Evolutionary conservation across 2,329 filamentous ascomycete species (phyloP).

Genomic region (Penicillium sp.): DNA sequence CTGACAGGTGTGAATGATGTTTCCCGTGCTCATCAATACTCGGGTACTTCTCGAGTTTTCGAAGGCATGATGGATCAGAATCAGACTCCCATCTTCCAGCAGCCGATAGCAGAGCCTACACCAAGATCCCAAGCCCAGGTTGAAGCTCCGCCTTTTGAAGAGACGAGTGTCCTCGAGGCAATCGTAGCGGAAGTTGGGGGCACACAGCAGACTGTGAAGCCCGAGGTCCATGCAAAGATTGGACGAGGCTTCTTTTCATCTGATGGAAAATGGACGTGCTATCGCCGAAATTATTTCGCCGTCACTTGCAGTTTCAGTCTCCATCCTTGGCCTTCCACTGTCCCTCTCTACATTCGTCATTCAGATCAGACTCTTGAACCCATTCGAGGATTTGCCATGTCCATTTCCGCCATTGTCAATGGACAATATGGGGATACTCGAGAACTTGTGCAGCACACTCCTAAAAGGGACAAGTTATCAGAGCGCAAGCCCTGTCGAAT

Average conservation of each 20-base stretch:
- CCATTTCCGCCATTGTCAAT: slow-evolving; percentile 78
- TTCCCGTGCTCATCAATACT: slow-evolving; percentile 34
- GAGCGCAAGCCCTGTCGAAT: slow-evolving; percentile 70
- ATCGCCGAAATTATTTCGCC: slow-evolving; percentile 86
- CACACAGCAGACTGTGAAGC: slow-evolving; percentile 53
- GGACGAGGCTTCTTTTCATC: slow-evolving; percentile 85
- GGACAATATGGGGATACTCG: slow-evolving; percentile 72
- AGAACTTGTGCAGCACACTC: slow-evolving; percentile 85
- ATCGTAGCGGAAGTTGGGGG: slow-evolving; percentile 32
- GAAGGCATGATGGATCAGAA: slow-evolving; percentile 33
- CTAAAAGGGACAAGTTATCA: slow-evolving; percentile 85
- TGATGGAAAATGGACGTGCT: slow-evolving; percentile 87
- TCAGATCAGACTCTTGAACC: slow-evolving; percentile 48
- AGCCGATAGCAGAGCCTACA: slow-evolving; percentile 28
- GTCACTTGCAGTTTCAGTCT: slow-evolving; percentile 77
- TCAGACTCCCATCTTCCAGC: slow-evolving; percentile 32
- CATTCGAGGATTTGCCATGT: slow-evolving; percentile 76
- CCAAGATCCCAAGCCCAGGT: slow-evolving; percentile 17
- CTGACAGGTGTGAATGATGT: slow-evolving; percentile 34
- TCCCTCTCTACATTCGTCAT: slow-evolving; percentile 58
- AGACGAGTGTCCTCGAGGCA: slow-evolving; percentile 37
- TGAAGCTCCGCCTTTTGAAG: slow-evolving; percentile 44
- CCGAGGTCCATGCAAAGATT: slow-evolving; percentile 75
- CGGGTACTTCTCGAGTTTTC: slow-evolving; percentile 31
- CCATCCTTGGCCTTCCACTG: slow-evolving; percentile 56